Evolutionary conservation across 2,329 filamentous ascomycete species (phyloP).

Genomic region (Periconia sp.): DNA sequence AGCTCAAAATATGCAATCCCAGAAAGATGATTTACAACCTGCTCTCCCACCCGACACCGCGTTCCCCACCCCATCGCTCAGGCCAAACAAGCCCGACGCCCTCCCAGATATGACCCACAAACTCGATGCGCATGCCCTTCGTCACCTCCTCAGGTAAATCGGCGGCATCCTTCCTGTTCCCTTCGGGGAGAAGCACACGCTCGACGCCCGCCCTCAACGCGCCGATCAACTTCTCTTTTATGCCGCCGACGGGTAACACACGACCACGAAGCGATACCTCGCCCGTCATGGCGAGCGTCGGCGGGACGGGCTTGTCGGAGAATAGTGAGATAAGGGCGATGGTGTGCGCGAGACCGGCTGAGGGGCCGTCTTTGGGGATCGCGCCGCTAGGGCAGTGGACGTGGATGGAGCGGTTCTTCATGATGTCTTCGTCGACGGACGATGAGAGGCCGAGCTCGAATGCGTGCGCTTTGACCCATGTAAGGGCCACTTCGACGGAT

Average conservation of each 20-base stretch:
- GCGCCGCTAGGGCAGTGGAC: slow-evolving; percentile 95
- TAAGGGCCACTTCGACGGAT: slow-evolving; percentile 91
- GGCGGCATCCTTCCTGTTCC: slow-evolving; percentile 89
- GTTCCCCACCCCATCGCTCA: slow-evolving; percentile 68
- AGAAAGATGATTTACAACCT: slow-evolving; percentile 60
- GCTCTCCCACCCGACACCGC: slow-evolving; percentile 67
- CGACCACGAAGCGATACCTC: slow-evolving; percentile 80
- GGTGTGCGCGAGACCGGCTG: slow-evolving; percentile 88
- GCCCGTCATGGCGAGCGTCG: slow-evolving; percentile 92
- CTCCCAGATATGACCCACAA: slow-evolving; percentile 94
- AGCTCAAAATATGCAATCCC: neutral
- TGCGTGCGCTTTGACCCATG: slow-evolving; percentile 96
- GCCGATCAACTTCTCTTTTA: slow-evolving; percentile 98
- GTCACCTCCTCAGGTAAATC: slow-evolving; percentile 90
- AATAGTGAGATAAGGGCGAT: slow-evolving; percentile 92
- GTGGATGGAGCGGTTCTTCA: slow-evolving; percentile 92
- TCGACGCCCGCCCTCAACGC: slow-evolving; percentile 91
- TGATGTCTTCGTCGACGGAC: slow-evolving; percentile 84
- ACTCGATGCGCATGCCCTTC: slow-evolving; percentile 82
- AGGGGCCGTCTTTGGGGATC: slow-evolving; percentile 87
- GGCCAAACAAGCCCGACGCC: slow-evolving; percentile 91
- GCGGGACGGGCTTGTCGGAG: slow-evolving; percentile 79
- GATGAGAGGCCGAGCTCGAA: slow-evolving; percentile 84
- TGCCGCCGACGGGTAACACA: slow-evolving; percentile 92
- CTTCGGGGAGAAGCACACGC: slow-evolving; percentile 82